Conservation (phyloP, 495 filamentous ascomycete species). For the Hypoxylon trugodes region DNA sequence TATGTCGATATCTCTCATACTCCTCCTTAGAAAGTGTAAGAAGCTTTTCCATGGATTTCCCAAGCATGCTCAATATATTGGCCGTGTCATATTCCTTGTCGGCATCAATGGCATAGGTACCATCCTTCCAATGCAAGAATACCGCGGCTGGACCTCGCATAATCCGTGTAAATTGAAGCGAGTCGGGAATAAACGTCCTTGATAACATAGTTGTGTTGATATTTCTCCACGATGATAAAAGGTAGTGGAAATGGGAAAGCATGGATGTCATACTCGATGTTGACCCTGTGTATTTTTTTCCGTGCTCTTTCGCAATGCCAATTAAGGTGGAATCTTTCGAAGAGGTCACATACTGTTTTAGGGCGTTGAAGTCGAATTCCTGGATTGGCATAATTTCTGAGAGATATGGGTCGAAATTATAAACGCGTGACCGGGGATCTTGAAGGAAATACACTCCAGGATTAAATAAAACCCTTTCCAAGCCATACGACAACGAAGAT, state of each 20-base stretch:
- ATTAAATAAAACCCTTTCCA: conserved; percentile 94
- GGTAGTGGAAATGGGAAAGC: conserved; percentile 89
- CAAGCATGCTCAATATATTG: conserved; percentile 88
- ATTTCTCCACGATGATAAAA: conserved; percentile 82
- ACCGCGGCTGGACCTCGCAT: conserved; percentile 76
- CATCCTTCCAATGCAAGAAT: conserved; percentile 85
- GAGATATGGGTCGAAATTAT: conserved; percentile 95
- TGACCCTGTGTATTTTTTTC: conserved; percentile 91
- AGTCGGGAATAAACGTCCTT: conserved; percentile 65
- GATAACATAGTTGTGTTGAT: conserved; percentile 74
- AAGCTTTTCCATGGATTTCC: conserved; percentile 95
- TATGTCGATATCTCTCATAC: conserved; percentile 82
- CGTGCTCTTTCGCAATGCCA: conserved; percentile 66
- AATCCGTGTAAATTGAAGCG: conserved; percentile 73
- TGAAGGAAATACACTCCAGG: conserved; percentile 92
- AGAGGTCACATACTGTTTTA: conserved; percentile 87
- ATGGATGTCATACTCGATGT: conserved; percentile 95
- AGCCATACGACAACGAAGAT: conserved; percentile 75
- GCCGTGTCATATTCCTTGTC: conserved; percentile 91
- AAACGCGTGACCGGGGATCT: conserved; percentile 86
- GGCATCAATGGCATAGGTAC: conserved; percentile 93
- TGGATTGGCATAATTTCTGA: conserved; percentile 87
- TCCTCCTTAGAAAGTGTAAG: conserved; percentile 83
- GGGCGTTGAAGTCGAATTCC: conserved; percentile 89
- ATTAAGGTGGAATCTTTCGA: conserved; percentile 79